These are phyloP conservation scores for Saccharomyces jurei DNA, from an alignment of 805 yeast genomes.

Conservation along the genomic window DNA sequence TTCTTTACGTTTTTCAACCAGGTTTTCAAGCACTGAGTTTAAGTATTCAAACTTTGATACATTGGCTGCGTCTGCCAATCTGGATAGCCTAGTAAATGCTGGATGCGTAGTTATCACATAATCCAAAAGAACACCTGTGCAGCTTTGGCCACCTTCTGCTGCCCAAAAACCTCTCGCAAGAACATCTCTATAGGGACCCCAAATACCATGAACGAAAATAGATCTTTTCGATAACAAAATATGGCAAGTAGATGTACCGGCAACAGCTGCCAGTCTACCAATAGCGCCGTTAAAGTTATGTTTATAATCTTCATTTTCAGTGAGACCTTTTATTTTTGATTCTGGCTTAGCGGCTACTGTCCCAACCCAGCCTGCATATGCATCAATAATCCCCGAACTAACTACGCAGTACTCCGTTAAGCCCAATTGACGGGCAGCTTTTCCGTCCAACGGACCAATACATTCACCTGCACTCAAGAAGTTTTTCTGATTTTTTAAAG, in stretches of 20 bases:
- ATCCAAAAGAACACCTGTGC: constrained; percentile 90
- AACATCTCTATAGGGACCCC: constrained; percentile 97
- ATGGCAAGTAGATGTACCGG: constrained; percentile 97
- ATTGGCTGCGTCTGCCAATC: constrained; percentile 57
- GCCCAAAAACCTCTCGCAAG: constrained; percentile 87
- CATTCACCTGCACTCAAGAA: constrained; percentile 84
- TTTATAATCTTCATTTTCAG: constrained; percentile 40
- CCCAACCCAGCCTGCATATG: constrained; percentile 98
- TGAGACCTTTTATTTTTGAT: constrained; percentile 39
- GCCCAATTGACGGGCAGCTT: constrained; percentile 78
- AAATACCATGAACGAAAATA: constrained; percentile 88
- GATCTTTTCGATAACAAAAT: constrained; percentile 78
- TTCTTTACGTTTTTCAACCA: constrained; percentile 47
- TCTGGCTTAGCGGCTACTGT: constrained; percentile 90
- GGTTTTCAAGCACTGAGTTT: constrained; percentile 62
- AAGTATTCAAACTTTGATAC: constrained; percentile 75
- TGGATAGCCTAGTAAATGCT: constrained; percentile 65
- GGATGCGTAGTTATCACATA: constrained; percentile 87
- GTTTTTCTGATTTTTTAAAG: constrained; percentile 43
- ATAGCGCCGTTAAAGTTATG: constrained; percentile 51
- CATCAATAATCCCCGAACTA: constrained; percentile 94
- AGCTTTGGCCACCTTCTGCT: constrained; percentile 98
- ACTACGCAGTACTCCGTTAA: constrained; percentile 72
- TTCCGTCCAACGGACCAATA: constrained; percentile 61
- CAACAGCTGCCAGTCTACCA: constrained; percentile 93